Conservation (phyloP, 768 basidiomycete genomes). For the Serendipita vermifera region DNA sequence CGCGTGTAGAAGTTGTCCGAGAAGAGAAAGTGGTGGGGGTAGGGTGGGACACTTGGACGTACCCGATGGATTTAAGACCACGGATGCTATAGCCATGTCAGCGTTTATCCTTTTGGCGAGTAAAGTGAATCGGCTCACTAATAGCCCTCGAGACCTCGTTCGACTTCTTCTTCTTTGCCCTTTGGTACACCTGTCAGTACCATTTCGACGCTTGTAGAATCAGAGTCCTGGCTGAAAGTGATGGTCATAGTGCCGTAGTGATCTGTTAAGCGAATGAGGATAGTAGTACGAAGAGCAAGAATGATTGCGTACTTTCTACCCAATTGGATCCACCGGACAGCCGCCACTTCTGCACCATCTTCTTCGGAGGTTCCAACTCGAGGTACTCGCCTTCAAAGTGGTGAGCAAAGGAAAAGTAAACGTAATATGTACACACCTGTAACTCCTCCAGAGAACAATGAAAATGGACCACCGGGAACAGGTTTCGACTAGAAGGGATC, state of each 20-base stretch:
- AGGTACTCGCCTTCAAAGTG: conserved; percentile 33
- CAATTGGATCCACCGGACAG: conserved; percentile 68
- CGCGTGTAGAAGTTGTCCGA: not conserved
- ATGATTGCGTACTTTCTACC: conserved; percentile 46
- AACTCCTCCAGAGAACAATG: conserved; percentile 79
- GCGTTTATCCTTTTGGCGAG: too few species aligned
- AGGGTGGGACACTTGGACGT: conserved; percentile 50
- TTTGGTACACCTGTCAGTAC: conserved; percentile 67
- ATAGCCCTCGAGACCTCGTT: conserved; percentile 69
- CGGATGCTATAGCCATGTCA: conserved; percentile 62
- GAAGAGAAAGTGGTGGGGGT: conserved; percentile 20
- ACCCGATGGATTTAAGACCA: conserved; percentile 83
- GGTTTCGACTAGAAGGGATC: conserved; percentile 43
- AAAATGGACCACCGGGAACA: conserved; percentile 54
- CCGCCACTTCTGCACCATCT: conserved; percentile 82
- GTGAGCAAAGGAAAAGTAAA: not conserved
- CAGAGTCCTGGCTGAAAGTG: conserved; percentile 64
- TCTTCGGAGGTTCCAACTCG: conserved; percentile 52
- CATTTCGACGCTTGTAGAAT: conserved; percentile 73
- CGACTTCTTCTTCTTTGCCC: conserved; percentile 70
- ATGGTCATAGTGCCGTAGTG: conserved; percentile 74
- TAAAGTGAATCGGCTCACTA: too few species aligned
- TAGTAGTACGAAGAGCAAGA: conserved; percentile 13
- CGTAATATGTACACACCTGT: conserved; percentile 34
- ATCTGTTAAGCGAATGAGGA: conserved; percentile 28